Evolutionary conservation across 257 asterid genomes (phyloP).

Genomic region (Nicotiana sylvestris): DNA sequence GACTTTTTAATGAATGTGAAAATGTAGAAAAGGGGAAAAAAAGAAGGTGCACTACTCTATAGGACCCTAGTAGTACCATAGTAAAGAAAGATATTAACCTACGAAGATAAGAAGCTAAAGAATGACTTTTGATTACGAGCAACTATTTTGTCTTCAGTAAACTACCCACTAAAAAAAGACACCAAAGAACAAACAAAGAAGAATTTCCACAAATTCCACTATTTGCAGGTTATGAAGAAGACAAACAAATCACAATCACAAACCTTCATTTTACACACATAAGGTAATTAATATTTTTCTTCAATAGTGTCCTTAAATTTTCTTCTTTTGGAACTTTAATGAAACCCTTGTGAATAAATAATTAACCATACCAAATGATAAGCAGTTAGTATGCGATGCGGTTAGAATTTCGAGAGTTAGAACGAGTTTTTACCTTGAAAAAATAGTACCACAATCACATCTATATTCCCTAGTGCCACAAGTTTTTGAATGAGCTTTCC

Average conservation of each 20-base stretch:
- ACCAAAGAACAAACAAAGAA: background rate
- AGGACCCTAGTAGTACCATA: background rate
- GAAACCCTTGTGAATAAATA: background rate
- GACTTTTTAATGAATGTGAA: background rate
- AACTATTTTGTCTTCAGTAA: constrained; percentile 3
- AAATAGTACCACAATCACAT: constrained; percentile 87
- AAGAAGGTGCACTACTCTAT: background rate
- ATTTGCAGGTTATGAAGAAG: constrained; percentile 10
- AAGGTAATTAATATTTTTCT: background rate
- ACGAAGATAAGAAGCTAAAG: constrained; percentile 3
- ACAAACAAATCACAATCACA: constrained; percentile 15
- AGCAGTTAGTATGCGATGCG: too few relatives aligned
- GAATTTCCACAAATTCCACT: background rate
- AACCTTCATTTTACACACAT: background rate
- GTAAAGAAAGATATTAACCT: background rate
- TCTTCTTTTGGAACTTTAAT: background rate
- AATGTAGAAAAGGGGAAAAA: background rate
- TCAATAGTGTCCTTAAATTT: background rate
- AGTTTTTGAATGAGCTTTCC: constrained; percentile 92
- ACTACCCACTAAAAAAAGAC: background rate
- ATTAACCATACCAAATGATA: too few relatives aligned
- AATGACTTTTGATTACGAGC: constrained; percentile 4
- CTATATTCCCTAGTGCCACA: constrained; percentile 92
- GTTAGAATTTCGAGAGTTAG: too few relatives aligned
- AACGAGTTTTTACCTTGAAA: constrained; percentile 45